Evolutionary conservation across 1,284 basidiomycete species (phyloP).

Genomic region (Abortiporus biennis): DNA sequence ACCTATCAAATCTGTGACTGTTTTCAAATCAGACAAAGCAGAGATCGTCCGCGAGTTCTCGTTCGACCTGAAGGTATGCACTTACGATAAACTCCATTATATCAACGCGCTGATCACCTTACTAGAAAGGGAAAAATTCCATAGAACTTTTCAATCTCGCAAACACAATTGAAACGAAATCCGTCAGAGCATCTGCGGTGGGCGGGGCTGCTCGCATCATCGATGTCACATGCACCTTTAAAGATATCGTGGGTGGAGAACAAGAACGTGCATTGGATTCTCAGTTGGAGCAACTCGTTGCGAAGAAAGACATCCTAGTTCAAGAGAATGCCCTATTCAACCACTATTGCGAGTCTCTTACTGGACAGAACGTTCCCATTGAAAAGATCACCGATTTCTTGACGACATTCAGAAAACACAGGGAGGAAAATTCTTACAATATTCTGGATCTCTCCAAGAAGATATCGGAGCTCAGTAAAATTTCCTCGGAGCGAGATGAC

Average conservation of each 20-base stretch:
- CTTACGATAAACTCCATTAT: too few species aligned
- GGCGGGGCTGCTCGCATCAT: slow-evolving; percentile 36
- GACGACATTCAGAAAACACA: slow-evolving; percentile 33
- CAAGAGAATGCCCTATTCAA: slow-evolving; percentile 36
- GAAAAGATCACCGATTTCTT: slow-evolving; percentile 34
- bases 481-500: slow-evolving; percentile 28
- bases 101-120: not conserved
- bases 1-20: slow-evolving; percentile 29
- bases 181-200: slow-evolving; percentile 42
- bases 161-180: slow-evolving; percentile 40
- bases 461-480: slow-evolving; percentile 34
- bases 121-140: slow-evolving; percentile 40
- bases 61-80: slow-evolving; percentile 25
- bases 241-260: too few species aligned
- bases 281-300: slow-evolving; percentile 8
- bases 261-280: too few species aligned
- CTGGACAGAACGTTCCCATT: slow-evolving; percentile 35
- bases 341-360: slow-evolving; percentile 37
- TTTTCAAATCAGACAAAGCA: slow-evolving; percentile 30
- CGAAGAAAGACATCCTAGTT: slow-evolving; percentile 31
- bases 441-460: slow-evolving; percentile 26
- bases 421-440: slow-evolving; percentile 30
- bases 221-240: slow-evolving; percentile 43
- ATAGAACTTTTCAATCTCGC: slow-evolving; percentile 40
- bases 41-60: slow-evolving; percentile 28